Evolutionary conservation across 1,284 basidiomycete species (phyloP), one percentile per base, ranked within the genome.

Genomic region (Testicularia cyperi): DNA sequence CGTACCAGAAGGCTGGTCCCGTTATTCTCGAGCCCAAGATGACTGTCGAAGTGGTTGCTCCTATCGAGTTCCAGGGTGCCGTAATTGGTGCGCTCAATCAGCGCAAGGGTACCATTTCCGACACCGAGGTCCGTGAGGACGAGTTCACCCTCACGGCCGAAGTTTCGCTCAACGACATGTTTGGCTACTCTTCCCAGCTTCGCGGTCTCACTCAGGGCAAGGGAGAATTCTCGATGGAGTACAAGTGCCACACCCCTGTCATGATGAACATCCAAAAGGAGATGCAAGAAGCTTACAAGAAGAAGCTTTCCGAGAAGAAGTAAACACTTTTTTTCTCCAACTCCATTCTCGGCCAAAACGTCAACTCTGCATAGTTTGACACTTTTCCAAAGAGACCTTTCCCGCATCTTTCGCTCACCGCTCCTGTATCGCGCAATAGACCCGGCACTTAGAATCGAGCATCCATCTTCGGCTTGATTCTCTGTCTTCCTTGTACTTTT

Each of bases 141-240:
- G 94, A 99, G 79, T 97, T 98, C 74, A 92, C 90, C 2, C 84
- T 88, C 44, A 83, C 83, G 18, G 91, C 91, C 21, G 94, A 97
- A 76, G 92, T 98, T 13, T 86, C 89, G 8, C 79, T 98, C 77
- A 97, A 94, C 78, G 94, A 98, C 74, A 98, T 99, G 95, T 98
- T 98, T 77, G 94, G 94, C 23, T 98, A 74, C 45, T 71, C 68
- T 30, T 70, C 68, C 31, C 70, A 70, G 46, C 60, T 98, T 39
- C 85, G 95, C 52, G 94, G 94, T 5, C 85, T 86, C 61, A 98
- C 94, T 0, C 94, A 98, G 80, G 78, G 76, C 37, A 75, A 75
- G 42, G 74, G 74, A 27, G 69, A 77, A 46, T 69, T 68, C 45
- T 89, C 88, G 60, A 96, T 96, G 92, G 91, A 94, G 78, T 95